These are phyloP conservation scores for Chrysanthemum seticuspe DNA, from an alignment of 129 eudicot genomes.

Conservation along the genomic window DNA sequence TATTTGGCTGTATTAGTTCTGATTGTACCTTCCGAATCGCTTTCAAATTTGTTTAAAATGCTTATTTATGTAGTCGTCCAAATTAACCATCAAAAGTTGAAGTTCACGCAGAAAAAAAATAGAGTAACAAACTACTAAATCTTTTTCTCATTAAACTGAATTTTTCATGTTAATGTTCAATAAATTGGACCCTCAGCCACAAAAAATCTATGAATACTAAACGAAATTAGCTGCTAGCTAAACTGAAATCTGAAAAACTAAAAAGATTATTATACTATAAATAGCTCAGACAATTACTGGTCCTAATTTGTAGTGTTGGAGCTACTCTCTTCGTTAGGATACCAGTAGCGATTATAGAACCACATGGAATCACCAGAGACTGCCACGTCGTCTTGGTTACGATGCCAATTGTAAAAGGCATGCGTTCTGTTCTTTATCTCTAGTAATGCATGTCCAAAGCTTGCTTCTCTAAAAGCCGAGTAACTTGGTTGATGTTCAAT, in stretches of 20 bases:
- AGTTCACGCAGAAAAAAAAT: no score
- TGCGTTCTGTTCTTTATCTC: conserved; percentile 76
- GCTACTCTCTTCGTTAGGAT: conserved; percentile 49
- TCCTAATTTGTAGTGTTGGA: conserved; percentile 9
- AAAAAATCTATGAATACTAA: background rate
- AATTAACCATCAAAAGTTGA: no score
- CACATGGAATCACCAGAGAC: conserved; percentile 55
- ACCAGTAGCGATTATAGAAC: conserved; percentile 67
- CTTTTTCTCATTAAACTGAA: no score
- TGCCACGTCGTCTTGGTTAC: conserved; percentile 57
- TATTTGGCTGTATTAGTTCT: no score
- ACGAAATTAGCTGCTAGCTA: conserved; percentile 3
- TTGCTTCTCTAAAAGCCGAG: conserved; percentile 77
- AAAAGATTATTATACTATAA: conserved; percentile 4
- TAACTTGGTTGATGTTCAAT: conserved; percentile 65
- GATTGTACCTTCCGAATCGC: no score
- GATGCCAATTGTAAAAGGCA: conserved; percentile 72
- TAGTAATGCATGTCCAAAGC: conserved; percentile 72
- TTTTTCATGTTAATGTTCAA: background rate
- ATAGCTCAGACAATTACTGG: background rate
- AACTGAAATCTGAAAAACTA: background rate
- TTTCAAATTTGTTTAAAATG: no score
- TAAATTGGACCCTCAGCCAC: background rate
- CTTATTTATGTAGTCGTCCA: no score
- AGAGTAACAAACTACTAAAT: no score